Percentiles rank a stretch among this genome's conserved stretches.
These are phyloP conservation scores for Sugiyamaella valdiviana DNA, from an alignment of 805 yeast genomes.

Conservation along the genomic window DNA sequence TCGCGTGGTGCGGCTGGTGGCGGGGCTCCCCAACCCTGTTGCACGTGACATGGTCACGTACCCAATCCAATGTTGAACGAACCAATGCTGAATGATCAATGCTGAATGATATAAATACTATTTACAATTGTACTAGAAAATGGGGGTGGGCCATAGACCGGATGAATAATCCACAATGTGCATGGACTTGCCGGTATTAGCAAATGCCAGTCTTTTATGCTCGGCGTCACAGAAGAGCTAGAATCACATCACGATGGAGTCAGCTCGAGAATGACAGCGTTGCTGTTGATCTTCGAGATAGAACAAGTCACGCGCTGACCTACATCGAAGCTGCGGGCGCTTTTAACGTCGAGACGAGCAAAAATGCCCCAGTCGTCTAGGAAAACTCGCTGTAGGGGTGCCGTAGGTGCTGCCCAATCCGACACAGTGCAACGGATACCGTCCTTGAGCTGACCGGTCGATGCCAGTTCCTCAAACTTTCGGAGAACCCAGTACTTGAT, in stretches of 20 bases:
- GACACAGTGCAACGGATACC: not conserved
- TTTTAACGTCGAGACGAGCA: not conserved
- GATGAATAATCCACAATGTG: no score
- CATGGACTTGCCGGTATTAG: no score
- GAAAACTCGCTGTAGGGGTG: conserved; percentile 3
- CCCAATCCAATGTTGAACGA: no score
- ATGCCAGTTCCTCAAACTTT: conserved; percentile 8
- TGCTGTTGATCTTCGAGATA: not conserved
- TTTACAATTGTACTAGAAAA: no score
- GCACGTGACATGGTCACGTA: not conserved
- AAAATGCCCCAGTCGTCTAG: conserved; percentile 2
- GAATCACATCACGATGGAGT: no score
- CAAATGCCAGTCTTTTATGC: no score
- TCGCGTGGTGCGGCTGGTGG: not conserved
- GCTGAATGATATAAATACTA: no score
- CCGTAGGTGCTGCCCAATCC: not conserved
- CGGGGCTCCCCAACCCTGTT: no score
- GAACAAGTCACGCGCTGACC: not conserved
- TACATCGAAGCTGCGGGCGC: not conserved
- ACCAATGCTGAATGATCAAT: no score
- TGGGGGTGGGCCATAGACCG: no score
- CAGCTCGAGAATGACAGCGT: not conserved
- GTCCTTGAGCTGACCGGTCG: not conserved
- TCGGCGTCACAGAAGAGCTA: no score
- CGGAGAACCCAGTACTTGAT: conserved; percentile 15